These are phyloP conservation scores for Triticum dicoccoides DNA, from an alignment of 176 grass and related monocot genomes.

Conservation along the genomic window DNA sequence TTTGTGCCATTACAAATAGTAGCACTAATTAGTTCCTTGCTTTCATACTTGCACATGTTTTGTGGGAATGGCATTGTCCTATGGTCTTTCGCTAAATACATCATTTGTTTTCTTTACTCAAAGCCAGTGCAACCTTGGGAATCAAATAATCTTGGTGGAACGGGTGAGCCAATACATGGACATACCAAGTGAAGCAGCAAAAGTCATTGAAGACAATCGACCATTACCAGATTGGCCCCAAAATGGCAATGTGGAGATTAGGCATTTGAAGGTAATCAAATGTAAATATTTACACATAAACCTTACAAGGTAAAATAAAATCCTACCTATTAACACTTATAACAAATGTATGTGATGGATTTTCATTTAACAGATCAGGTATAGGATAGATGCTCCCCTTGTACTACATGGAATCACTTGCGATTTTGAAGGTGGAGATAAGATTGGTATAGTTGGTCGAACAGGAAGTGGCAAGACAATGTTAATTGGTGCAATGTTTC, in stretches of 20 bases:
- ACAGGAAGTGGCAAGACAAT: conserved; percentile 96
- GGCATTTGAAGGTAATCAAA: conserved; percentile 72
- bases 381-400: conserved; percentile 63
- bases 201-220: conserved; percentile 57
- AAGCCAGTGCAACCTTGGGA: conserved; percentile 74
- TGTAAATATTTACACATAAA: not conserved
- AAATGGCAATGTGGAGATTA: conserved; percentile 65
- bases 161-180: conserved; percentile 89
- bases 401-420: conserved; percentile 78
- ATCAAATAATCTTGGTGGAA: conserved; percentile 87
- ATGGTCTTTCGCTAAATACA: conserved; percentile 85
- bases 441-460: conserved; percentile 89
- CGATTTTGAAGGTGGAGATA: conserved; percentile 73
- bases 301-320: not conserved
- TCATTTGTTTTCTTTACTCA: conserved; percentile 73
- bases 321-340: not conserved
- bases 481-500: conserved; percentile 79
- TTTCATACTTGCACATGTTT: conserved; percentile 54
- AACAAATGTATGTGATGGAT: conserved; percentile 15
- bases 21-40: conserved; percentile 1
- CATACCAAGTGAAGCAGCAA: conserved; percentile 66
- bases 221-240: conserved; percentile 65
- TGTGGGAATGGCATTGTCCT: conserved; percentile 89
- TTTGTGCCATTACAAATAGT: not conserved
- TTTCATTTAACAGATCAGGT: conserved; percentile 67